A percentile compares a stretch with the other conserved stretches of the same genome.
phyloP scores from a whole-genome alignment of 2,329 filamentous ascomycete species.

The Colletotrichum neosansevieriae region DNA sequence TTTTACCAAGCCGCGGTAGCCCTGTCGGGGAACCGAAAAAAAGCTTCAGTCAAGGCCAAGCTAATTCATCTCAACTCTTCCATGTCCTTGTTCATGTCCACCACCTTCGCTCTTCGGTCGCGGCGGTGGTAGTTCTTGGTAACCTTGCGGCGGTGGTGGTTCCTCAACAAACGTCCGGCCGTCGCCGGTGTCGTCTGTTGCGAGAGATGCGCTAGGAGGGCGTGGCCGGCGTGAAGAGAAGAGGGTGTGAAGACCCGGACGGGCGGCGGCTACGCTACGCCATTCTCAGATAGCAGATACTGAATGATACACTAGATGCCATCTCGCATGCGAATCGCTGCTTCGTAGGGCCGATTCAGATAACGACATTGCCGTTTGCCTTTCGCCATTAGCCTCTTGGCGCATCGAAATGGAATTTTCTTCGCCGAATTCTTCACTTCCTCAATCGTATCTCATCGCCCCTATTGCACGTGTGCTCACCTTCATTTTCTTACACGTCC shows the following conservation, averaged over 20 bases:
- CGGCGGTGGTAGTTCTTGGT: not conserved
- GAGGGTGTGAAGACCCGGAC: not conserved
- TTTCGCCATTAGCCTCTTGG: constrained; percentile 8
- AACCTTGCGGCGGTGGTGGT: too few species aligned
- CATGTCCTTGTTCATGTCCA: not conserved
- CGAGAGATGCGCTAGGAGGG: not conserved
- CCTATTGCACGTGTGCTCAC: too few species aligned
- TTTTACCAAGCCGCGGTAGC: not conserved
- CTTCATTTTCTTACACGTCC: not conserved
- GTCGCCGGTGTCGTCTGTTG: not conserved
- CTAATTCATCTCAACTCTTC: constrained; percentile 5
- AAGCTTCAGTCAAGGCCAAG: not conserved
- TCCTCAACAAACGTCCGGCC: constrained; percentile 22
- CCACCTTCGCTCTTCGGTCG: not conserved
- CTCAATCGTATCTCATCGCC: not conserved
- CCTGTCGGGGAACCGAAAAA: constrained; percentile 7
- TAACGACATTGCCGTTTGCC: constrained; percentile 15
- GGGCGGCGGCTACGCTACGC: not conserved
- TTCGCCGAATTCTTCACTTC: not conserved
- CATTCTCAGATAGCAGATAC: not conserved
- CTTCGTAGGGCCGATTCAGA: constrained; percentile 38
- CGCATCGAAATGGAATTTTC: not conserved
- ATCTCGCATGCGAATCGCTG: constrained; percentile 37
- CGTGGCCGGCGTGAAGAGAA: not conserved
- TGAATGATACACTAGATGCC: constrained; percentile 19